Percentiles rank a stretch among this genome's conserved stretches.
Conservation (phyloP, 1,284 basidiomycete species). For the Leccinum huronense region DNA sequence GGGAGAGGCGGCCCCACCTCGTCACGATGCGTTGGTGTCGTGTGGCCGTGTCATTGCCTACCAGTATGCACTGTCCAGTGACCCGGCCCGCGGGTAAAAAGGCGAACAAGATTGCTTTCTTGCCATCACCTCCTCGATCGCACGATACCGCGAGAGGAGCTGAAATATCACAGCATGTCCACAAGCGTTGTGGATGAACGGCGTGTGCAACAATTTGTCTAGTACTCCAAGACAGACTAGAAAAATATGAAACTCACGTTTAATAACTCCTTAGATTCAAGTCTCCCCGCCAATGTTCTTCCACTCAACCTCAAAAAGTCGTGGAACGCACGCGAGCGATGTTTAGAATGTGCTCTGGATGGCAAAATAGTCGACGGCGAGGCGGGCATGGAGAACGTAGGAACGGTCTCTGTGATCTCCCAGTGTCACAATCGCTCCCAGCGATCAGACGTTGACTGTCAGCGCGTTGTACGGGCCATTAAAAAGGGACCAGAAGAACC, state of each 20-base stretch:
- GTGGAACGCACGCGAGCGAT: constrained; percentile 68
- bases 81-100: too few relatives aligned
- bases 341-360: constrained; percentile 52
- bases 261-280: constrained; percentile 55
- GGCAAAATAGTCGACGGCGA: constrained; percentile 26
- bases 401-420: constrained; percentile 73
- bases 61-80: too few relatives aligned
- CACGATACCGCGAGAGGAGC: constrained; percentile 63
- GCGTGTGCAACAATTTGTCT: constrained; percentile 40
- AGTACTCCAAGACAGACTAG: not conserved
- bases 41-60: too few relatives aligned
- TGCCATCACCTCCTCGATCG: constrained; percentile 58
- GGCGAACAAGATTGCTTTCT: constrained; percentile 34
- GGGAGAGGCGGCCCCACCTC: too few relatives aligned
- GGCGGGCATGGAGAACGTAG: constrained; percentile 61
- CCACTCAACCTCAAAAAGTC: constrained; percentile 71
- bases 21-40: too few relatives aligned
- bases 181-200: constrained; percentile 66
- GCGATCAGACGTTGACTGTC: constrained; percentile 76
- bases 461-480: constrained; percentile 70
- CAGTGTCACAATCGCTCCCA: constrained; percentile 80
- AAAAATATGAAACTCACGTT: constrained; percentile 46
- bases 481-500: constrained; percentile 7
- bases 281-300: constrained; percentile 53
- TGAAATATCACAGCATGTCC: constrained; percentile 64